Evolutionary conservation across 2,329 filamentous ascomycete species (phyloP).

Genomic region (Microdochium trichocladiopsis): DNA sequence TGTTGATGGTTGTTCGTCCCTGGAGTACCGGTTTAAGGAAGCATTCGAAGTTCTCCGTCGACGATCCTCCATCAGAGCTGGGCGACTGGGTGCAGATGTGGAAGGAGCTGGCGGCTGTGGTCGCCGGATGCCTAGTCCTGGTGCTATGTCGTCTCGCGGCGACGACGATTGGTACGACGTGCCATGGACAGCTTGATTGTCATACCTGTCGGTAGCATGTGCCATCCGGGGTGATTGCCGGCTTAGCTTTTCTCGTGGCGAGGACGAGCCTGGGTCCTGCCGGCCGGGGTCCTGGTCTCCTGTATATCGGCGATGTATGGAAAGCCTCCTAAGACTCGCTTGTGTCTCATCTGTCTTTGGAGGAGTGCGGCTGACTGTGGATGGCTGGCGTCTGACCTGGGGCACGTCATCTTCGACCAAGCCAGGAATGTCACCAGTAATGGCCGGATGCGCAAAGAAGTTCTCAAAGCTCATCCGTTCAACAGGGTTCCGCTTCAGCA

Average conservation of each 20-base stretch:
- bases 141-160: conserved; percentile 36
- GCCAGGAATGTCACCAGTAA: conserved; percentile 70
- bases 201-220: conserved; percentile 26
- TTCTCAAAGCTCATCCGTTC: conserved; percentile 80
- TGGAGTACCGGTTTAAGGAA: conserved; percentile 23
- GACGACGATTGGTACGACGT: conserved; percentile 23
- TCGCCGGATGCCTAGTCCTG: conserved; percentile 46
- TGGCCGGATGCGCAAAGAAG: conserved; percentile 72
- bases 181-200: conserved; percentile 20
- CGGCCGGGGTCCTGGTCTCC: conserved; percentile 26
- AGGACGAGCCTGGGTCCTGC: conserved; percentile 25
- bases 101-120: conserved; percentile 34
- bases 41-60: conserved; percentile 30
- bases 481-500: conserved; percentile 80
- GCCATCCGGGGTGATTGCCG: conserved; percentile 36
- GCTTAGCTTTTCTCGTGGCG: conserved; percentile 33
- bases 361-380: conserved; percentile 25
- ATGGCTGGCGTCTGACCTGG: conserved; percentile 22
- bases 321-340: conserved; percentile 23
- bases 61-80: conserved; percentile 25
- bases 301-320: conserved; percentile 30
- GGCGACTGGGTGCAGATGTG: conserved; percentile 39
- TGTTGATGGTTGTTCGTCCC: conserved; percentile 25
- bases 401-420: conserved; percentile 71
- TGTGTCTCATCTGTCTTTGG: conserved; percentile 22